These are phyloP conservation scores for Pichia sp. DNA, from an alignment of 1,139 yeast genomes.

Conservation along the genomic window DNA sequence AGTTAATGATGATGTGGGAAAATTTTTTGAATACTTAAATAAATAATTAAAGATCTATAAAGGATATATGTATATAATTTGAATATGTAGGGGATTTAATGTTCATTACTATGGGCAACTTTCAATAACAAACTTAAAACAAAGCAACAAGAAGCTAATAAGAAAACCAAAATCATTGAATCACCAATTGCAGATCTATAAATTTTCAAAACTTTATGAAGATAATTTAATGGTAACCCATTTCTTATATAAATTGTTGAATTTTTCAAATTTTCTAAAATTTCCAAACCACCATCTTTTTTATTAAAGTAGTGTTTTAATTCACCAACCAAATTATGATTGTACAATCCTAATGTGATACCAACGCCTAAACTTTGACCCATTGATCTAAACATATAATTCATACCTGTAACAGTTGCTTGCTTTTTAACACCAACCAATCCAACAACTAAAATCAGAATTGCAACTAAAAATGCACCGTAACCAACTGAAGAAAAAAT, in stretches of 20 bases:
- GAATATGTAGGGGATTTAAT: background rate
- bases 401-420: constrained; percentile 38
- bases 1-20: constrained; percentile 8
- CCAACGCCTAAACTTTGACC: constrained; percentile 46
- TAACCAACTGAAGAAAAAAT: constrained; percentile 34
- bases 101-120: constrained; percentile 15
- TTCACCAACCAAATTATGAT: constrained; percentile 26
- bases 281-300: constrained; percentile 25
- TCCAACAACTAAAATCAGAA: constrained; percentile 40
- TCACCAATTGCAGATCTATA: constrained; percentile 24
- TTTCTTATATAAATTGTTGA: constrained; percentile 33
- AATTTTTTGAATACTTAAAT: constrained; percentile 1
- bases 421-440: constrained; percentile 33
- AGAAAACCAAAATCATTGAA: constrained; percentile 19
- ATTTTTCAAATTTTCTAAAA: constrained; percentile 26
- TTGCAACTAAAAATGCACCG: constrained; percentile 41
- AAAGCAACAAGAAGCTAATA: constrained; percentile 19
- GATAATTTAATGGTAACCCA: constrained; percentile 26
- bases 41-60: background rate
- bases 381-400: constrained; percentile 40
- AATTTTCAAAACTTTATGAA: constrained; percentile 25
- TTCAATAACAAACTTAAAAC: constrained; percentile 21
- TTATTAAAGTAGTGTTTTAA: constrained; percentile 27
- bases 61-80: background rate
- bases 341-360: constrained; percentile 35